Percentiles rank a stretch among this genome's conserved stretches.
phyloP scores from a whole-genome alignment of 2,329 filamentous ascomycete genomes.

The Sclerotinia trifoliorum region DNA sequence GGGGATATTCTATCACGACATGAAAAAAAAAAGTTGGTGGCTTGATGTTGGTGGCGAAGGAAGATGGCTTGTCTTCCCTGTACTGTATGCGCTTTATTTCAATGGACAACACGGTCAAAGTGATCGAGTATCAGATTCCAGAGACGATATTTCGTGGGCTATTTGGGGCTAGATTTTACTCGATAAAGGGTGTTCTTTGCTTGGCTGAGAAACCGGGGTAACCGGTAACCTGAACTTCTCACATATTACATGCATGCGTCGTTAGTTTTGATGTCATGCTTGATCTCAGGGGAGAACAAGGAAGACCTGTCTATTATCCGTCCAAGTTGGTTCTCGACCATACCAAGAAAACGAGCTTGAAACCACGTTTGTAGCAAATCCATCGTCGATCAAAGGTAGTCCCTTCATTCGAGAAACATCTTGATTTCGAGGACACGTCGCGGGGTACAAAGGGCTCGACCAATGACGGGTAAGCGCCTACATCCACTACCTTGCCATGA shows the following conservation, averaged over 20 bases:
- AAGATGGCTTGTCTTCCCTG: neutral
- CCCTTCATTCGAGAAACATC: neutral
- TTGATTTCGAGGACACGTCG: neutral
- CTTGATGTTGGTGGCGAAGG: constrained; percentile 11
- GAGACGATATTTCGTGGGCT: neutral
- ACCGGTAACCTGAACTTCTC: neutral
- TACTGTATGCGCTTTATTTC: neutral
- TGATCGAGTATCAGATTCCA: neutral
- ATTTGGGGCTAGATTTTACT: neutral
- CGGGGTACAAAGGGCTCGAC: neutral
- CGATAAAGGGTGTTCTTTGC: neutral
- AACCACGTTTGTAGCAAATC: neutral
- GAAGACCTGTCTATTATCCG: neutral
- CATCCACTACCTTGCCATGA: constrained; percentile 10
- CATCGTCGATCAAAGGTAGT: neutral
- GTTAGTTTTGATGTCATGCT: constrained; percentile 20
- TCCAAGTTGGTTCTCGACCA: neutral
- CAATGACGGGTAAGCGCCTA: neutral
- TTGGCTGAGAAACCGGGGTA: constrained; percentile 3
- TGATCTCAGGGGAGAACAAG: neutral
- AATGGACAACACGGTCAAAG: neutral
- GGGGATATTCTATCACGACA: neutral
- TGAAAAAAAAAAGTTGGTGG: neutral
- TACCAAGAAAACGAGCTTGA: constrained; percentile 3
- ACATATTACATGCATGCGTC: neutral